Conservation (phyloP, 129 eudicot genomes). For the Flaveria sonorensis region DNA sequence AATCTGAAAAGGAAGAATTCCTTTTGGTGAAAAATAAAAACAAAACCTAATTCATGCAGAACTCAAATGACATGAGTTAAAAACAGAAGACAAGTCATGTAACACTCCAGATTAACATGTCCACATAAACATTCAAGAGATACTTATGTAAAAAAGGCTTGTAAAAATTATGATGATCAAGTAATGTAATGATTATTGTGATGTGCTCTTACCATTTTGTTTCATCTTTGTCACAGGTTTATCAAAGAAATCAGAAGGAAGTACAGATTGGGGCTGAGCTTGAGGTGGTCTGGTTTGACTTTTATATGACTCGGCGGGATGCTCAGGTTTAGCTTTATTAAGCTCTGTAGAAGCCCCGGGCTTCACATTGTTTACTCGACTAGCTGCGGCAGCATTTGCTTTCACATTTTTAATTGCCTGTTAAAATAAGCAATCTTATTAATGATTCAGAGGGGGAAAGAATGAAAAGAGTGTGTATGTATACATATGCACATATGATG, state of each 20-base stretch:
- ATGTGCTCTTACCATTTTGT: constrained; percentile 53
- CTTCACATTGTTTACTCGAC: constrained; percentile 52
- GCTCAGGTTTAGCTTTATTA: constrained; percentile 46
- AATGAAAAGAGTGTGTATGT: neutral
- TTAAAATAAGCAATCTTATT: constrained; percentile 17
- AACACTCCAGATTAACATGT: neutral
- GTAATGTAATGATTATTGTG: neutral
- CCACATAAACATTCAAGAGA: neutral
- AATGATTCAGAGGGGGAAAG: neutral
- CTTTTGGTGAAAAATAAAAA: neutral
- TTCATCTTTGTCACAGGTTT: constrained; percentile 62
- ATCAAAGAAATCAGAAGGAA: constrained; percentile 81
- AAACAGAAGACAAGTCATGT: neutral
- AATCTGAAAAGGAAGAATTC: neutral
- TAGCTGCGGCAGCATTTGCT: constrained; percentile 72
- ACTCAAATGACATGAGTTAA: neutral
- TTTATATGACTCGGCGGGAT: constrained; percentile 29
- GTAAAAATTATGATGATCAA: neutral
- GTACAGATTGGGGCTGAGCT: constrained; percentile 46
- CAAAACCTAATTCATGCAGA: neutral
- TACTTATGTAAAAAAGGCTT: constrained; percentile 1
- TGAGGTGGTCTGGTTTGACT: constrained; percentile 45
- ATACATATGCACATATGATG: too few species aligned
- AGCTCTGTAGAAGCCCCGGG: constrained; percentile 41
- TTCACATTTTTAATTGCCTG: constrained; percentile 84